phyloP scores from a whole-genome alignment of 2,329 filamentous ascomycete species.

The Neoscytalidium dimidiatum region DNA sequence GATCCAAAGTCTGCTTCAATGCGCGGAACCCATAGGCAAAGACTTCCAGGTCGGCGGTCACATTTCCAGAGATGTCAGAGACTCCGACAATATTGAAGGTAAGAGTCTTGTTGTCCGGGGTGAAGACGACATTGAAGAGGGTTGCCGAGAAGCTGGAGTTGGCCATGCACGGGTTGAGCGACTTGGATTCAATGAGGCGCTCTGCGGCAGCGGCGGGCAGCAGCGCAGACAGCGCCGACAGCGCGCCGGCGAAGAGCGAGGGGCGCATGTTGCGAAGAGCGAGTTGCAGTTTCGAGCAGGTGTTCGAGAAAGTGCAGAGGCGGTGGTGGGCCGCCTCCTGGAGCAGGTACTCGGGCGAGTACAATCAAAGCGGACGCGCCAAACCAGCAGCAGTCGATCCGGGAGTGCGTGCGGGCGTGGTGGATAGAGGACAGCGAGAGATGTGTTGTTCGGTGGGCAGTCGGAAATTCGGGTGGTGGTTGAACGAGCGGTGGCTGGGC shows the following conservation, averaged over 20 bases:
- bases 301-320: slow-evolving; percentile 1
- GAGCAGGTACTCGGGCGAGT: slow-evolving; percentile 15
- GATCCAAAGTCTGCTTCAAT: slow-evolving; percentile 68
- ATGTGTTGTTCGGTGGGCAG: not conserved
- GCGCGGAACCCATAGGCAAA: slow-evolving; percentile 81
- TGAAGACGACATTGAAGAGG: slow-evolving; percentile 83
- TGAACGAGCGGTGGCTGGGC: slow-evolving; percentile 19
- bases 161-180: slow-evolving; percentile 80
- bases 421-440: not conserved
- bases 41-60: slow-evolving; percentile 74
- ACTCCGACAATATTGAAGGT: slow-evolving; percentile 76
- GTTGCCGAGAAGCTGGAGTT: slow-evolving; percentile 87
- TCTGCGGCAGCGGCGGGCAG: slow-evolving; percentile 41
- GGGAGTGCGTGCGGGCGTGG: slow-evolving; percentile 4
- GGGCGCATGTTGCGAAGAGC: slow-evolving; percentile 6
- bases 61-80: slow-evolving; percentile 80
- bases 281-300: not conserved
- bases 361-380: slow-evolving; percentile 17
- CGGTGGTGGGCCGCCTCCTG: slow-evolving; percentile 17
- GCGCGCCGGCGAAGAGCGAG: slow-evolving; percentile 1
- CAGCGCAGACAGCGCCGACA: slow-evolving; percentile 18
- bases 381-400: slow-evolving; percentile 17
- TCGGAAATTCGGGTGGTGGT: not conserved
- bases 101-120: slow-evolving; percentile 71
- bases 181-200: slow-evolving; percentile 75